Conservation (phyloP, 768 basidiomycete species). For the Rhodotorula taiwanensis region DNA sequence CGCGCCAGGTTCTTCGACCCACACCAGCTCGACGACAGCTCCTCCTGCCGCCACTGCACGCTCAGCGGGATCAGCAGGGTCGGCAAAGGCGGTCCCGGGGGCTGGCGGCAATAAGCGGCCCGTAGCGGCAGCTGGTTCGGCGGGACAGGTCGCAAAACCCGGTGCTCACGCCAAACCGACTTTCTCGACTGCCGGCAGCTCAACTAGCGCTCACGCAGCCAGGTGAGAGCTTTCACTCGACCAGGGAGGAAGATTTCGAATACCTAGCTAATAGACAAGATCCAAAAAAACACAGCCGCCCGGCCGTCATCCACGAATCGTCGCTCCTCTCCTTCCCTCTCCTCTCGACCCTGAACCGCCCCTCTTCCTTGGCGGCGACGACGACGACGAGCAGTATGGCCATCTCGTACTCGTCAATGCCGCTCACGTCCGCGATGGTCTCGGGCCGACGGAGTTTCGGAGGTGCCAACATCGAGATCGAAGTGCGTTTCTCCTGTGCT, state of each 20-base stretch:
- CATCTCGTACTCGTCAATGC: slow-evolving; percentile 27
- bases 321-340: slow-evolving; percentile 33
- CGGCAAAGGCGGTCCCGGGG: not conserved
- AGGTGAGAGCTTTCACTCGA: too few species aligned
- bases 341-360: slow-evolving; percentile 1
- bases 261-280: too few species aligned
- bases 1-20: not conserved
- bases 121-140: not conserved
- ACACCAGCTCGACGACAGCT: not conserved
- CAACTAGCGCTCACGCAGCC: too few species aligned
- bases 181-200: too few species aligned
- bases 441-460: slow-evolving; percentile 26
- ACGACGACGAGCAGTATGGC: not conserved
- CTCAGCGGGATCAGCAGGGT: not conserved
- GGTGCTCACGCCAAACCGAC: too few species aligned
- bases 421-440: slow-evolving; percentile 22
- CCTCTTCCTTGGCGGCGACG: not conserved
- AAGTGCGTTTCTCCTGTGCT: slow-evolving; percentile 14
- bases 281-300: not conserved
- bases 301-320: slow-evolving; percentile 19
- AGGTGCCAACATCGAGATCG: slow-evolving; percentile 34
- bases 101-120: not conserved
- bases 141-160: too few species aligned
- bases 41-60: not conserved
- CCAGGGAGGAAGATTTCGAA: too few species aligned